A percentile compares a stretch with the other conserved stretches of the same genome.
These are phyloP conservation scores for Eucalyptus virginea DNA, from an alignment of 345 rosid species.

Conservation along the genomic window DNA sequence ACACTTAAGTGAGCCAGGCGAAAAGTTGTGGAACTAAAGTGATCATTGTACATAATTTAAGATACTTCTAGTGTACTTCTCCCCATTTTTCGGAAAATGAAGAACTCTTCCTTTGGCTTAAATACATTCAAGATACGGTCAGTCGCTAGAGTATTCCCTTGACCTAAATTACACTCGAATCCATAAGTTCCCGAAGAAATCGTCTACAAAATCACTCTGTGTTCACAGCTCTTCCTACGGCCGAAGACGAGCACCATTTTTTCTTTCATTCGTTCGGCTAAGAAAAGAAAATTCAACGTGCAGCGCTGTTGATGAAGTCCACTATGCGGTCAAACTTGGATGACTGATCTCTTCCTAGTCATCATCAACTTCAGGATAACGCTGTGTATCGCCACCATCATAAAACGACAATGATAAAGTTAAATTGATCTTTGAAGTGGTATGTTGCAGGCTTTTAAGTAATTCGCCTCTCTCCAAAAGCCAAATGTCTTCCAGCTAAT, in stretches of 20 bases:
- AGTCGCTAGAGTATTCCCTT: not conserved
- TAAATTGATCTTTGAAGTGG: not conserved
- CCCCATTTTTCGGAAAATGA: too few species aligned
- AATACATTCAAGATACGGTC: not conserved
- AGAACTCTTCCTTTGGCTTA: not conserved
- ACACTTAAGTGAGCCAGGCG: too few species aligned
- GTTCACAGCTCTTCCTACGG: not conserved
- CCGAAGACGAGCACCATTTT: not conserved
- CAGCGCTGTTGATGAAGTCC: not conserved
- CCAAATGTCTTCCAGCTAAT: not conserved
- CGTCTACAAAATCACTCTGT: not conserved
- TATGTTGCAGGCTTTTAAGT: not conserved
- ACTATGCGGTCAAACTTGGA: not conserved
- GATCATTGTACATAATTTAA: accelerated
- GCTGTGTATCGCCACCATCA: not conserved
- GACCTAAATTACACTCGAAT: too few species aligned
- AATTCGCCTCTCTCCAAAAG: not conserved
- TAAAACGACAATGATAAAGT: not conserved
- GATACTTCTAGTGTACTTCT: too few species aligned
- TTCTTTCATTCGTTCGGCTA: not conserved
- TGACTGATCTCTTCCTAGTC: not conserved
- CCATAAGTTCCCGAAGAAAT: not conserved
- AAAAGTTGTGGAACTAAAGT: too few species aligned
- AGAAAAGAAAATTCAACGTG: not conserved
- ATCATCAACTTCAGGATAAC: not conserved